Base-by-base conservation (phyloP, 805 yeast genomes). In the Candida xiaguanensis region DNA sequence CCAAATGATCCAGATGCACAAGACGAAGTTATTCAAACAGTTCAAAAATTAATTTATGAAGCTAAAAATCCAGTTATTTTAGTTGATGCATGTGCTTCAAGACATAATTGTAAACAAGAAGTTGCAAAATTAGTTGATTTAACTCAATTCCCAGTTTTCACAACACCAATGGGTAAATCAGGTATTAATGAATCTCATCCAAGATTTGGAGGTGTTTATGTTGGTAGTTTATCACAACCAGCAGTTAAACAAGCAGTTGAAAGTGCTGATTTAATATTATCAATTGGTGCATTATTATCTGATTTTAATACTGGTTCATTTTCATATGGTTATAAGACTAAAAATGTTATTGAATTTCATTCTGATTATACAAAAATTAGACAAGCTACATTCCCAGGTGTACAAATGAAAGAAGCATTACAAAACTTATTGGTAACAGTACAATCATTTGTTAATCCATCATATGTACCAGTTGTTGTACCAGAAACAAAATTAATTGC, bases 301-400 rank as follows among this genome's bases (percentile, higher is more conserved):
- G 95, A 86, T 65, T 87, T 83, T 78, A 86, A 86, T 75, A 86
- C 95, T 36, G 95, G 95, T 58, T 83, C 95, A 15, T 82, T 82
- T 72, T 78, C 88, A 26, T 82, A 82, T 67, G 74, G 82, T 41
- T 81, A 81, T 70, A 74, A 78, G 62, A 82, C 90, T 52, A 78
- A 75, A 63, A 82, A 82, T 67, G 75, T 82, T 54, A 77, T 82
- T 48, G 90, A 82, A 67, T 80, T 82, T 76, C 90, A 82, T 66
- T 81, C 89, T 14, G 85, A 82, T 65, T 72, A 78, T 69, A 77
- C 80, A 58, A 81, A 81, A 67, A 77, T 82, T 59, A 78, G 72
- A 59, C 76, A 69, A 53, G 89, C 88, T 42, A 73, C 77, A 27
- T 82, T 77, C 75, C 82, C 82, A 48, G 83, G 82, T 55, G 78